Base-by-base conservation (phyloP, 345 rosid species). In the Gossypium turneri region DNA sequence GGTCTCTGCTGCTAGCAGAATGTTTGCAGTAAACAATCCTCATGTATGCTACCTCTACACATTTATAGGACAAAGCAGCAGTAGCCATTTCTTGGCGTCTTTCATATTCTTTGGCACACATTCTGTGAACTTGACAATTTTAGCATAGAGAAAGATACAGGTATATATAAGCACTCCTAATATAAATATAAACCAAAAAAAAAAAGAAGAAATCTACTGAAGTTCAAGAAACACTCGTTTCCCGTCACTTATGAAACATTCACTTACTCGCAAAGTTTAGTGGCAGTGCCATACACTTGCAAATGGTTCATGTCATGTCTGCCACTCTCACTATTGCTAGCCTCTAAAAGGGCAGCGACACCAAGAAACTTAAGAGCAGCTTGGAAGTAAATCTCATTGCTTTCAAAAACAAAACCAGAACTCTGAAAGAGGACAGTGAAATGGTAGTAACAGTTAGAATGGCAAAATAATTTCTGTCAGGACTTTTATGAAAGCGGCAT, bases 31-130 rank as follows among this genome's bases (percentile, higher is more conserved):
- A 84, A 74, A 85, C 90, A 55, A 88, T 70, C 83, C 90, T 90
- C 90, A 87, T 81, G 79, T 79, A 86, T 34, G 93, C 94, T 73
- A 90, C 91, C 79, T 94, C 96, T 84, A 85, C 77, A 83, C 98
- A 90, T 84, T 94, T 94, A 83, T 86, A 90, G 68, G 92, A 93
- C 89, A 90, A 84, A 78, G 94, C 82, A 85, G 94, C 92, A 83
- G 89, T 83, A 78, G 89, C 89, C 97, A 86, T 86, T 75, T 92
- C 93, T 55, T 72, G 71, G 47, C 74, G 77, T 67, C 72, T 79
- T 82, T 90, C 97, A 84, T 88, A 92, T 77, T 86, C 92, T 66
- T 72, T 79, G 72, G 94, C 97, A 83, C 93, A 90, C 67, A 73
- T 86, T 83, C 95, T 93, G 89, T 59, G 24, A 81, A 62, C 76